Base-by-base conservation (phyloP, 129 eudicot genomes). In the Chrysanthemum makinoi region DNA sequence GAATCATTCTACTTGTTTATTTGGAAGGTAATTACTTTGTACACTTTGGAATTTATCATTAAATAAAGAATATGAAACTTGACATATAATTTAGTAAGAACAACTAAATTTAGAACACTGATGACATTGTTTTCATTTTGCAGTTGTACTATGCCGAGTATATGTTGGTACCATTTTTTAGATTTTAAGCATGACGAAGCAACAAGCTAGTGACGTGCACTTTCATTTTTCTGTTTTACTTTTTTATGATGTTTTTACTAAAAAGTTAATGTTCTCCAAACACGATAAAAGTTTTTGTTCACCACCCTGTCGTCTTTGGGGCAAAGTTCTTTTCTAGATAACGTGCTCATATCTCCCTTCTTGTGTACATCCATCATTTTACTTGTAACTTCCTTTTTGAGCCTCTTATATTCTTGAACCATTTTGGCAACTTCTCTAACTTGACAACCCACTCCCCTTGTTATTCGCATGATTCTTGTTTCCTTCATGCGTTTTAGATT, bases 291-390 rank as follows among this genome's bases (percentile, higher is more conserved):
- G 30, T 28, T 28, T 22, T 28, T 28, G 30, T 28, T 28, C 4
- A 28, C 30, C 4, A 28, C 30, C 30, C 30, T 28, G 3, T 28
- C 4, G 0, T 28, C 30, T 28, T 28, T 28, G 30, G 30, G 30
- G 30, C 3, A 28, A 28, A 28, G 35, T 92, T 28, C 89, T 88
- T 89, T 92, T 51, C 95, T 78, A 0, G 98, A 84, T 33, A 89
- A 56, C 0, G 98, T 84, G 39, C 95, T 92, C 95, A 92, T 89
- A 2, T 84, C 96, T 55, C 98, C 98, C 72, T 87, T 92, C 80
- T 85, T 89, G 0, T 95, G 96, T 33, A 92, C 83, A 86, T 18
- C 19, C 13, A 5, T 56, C 62, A 56, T 18, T 56, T 56, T 56
- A 24, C 62, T 56, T 18, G 90, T 90, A 9, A 51, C 7, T 1